phyloP scores from a whole-genome alignment of 129 eudicot species.

The Tagetes erecta region DNA sequence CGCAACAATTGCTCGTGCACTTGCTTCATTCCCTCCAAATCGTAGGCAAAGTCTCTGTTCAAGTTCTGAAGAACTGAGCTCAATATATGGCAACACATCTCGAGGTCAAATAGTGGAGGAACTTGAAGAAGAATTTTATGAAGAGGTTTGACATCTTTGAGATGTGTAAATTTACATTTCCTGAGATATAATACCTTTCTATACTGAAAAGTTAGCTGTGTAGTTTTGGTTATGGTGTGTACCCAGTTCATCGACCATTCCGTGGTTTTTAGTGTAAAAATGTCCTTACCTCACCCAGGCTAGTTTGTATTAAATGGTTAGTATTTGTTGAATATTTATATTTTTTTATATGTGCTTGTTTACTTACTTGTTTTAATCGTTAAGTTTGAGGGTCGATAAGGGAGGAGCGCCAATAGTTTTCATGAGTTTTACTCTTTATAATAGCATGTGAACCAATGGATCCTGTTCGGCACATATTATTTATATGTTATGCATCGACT shows the following conservation, averaged over 20 bases:
- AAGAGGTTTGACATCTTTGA: slow-evolving; percentile 62
- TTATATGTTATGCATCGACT: neutral
- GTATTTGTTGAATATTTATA: neutral
- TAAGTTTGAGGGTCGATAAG: slow-evolving; percentile 7
- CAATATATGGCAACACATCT: slow-evolving; percentile 76
- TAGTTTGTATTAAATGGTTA: slow-evolving; percentile 16
- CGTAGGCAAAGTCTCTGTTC: slow-evolving; percentile 77
- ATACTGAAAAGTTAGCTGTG: slow-evolving; percentile 8
- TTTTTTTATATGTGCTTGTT: slow-evolving; percentile 4
- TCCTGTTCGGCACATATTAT: slow-evolving; percentile 9
- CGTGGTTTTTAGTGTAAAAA: slow-evolving; percentile 2
- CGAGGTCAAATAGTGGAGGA: slow-evolving; percentile 68
- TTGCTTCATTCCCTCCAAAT: slow-evolving; percentile 86
- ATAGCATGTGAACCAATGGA: slow-evolving; percentile 17
- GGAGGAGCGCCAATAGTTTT: neutral
- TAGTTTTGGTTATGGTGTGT: neutral
- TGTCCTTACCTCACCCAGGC: neutral
- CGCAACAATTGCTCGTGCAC: slow-evolving; percentile 94
- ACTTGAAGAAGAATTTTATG: slow-evolving; percentile 85
- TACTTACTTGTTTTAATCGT: neutral
- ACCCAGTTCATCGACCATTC: neutral
- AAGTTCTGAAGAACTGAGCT: slow-evolving; percentile 81
- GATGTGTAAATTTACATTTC: slow-evolving; percentile 23
- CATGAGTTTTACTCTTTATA: neutral
- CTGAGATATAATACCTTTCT: slow-evolving; percentile 3